Evolutionary conservation across 208 protist genomes (phyloP), one percentile per base, ranked within the genome.

Genomic region (Angomonas ambiguus): DNA sequence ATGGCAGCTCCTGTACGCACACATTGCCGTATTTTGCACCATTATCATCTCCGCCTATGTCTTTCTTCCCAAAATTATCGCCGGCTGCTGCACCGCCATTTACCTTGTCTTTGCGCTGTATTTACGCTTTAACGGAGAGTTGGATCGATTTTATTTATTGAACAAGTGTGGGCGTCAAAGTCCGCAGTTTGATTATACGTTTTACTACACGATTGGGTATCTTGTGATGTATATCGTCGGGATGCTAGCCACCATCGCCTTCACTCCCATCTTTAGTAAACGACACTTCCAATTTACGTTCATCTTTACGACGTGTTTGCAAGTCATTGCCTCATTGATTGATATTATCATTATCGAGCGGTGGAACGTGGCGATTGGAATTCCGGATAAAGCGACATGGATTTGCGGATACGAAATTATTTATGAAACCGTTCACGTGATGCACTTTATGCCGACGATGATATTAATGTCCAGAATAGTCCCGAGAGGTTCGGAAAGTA

Each of bases 401-500:
- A 74, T 88, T 38, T 60, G 85, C 32, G 81, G 81, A 25, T 68
- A 86, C 53, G 63, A 59, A 5, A 77, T 88, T 20, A 59, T 91
- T 0, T 72, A 74, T 25, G 53, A 87, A 57, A 53, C 78, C 18
- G 65, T 62, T n/a, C 71, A 72, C 31, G 81, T 84, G 76, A 35
- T 92, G 20, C 65, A 76, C 33, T 83, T 75, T 33, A 88, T 92
- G 78, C 80, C 86, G 28, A 69, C 64, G 34, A 68, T 87, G 3
- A 65, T 93, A 20, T 72, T 93, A 10, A 71, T 86, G 32, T 80
- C 83, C 0, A 80, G 82, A 25, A 67, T 93, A 16, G 87, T 80
- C 66, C 83, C 86, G 5, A 69, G 70, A 13, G 81, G 79, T 6
- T 74, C 82, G 28, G 85, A 92, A 59, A 73, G 66, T 13, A 89